A percentile compares a stretch with the other conserved stretches of the same genome.
Conservation (phyloP, 768 basidiomycete species). For the Kwoniella dendrophila region DNA sequence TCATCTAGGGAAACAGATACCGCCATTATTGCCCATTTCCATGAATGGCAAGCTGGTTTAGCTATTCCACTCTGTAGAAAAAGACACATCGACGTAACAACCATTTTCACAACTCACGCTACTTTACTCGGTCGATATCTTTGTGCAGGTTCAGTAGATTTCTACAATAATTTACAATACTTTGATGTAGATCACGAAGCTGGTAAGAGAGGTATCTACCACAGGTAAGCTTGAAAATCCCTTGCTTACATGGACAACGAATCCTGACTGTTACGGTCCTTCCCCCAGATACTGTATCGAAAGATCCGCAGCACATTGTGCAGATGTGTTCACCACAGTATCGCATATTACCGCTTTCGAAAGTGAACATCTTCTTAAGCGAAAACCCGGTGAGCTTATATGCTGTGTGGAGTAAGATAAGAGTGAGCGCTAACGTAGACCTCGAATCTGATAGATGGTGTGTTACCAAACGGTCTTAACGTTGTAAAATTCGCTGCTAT, state of each 20-base stretch:
- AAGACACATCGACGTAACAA: slow-evolving; percentile 95
- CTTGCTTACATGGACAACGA: neutral
- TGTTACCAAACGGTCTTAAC: slow-evolving; percentile 95
- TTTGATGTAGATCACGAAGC: slow-evolving; percentile 99
- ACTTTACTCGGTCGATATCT: slow-evolving; percentile 97
- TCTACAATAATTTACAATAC: slow-evolving; percentile 99
- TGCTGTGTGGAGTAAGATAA: neutral
- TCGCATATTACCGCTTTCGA: slow-evolving; percentile 99
- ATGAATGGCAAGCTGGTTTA: slow-evolving; percentile 98
- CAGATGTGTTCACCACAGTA: slow-evolving; percentile 97
- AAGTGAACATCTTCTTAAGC: slow-evolving; percentile 90
- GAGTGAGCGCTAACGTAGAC: too few relatives aligned
- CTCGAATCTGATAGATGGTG: too few relatives aligned
- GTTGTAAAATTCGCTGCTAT: slow-evolving; percentile 99
- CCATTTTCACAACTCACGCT: slow-evolving; percentile 97
- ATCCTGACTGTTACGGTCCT: neutral
- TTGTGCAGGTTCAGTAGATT: slow-evolving; percentile 96
- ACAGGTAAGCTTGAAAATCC: slow-evolving; percentile 59
- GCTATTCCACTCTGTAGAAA: slow-evolving; percentile 89
- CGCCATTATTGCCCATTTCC: slow-evolving; percentile 95
- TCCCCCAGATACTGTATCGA: slow-evolving; percentile 81
- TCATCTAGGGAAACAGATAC: slow-evolving; percentile 70
- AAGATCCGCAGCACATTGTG: slow-evolving; percentile 87
- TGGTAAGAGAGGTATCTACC: slow-evolving; percentile 98
- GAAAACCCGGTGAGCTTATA: slow-evolving; percentile 66